Evolutionary conservation across 331 rosid species (phyloP), one percentile per base, ranked within the genome.

Genomic region (Spiraea crenata): DNA sequence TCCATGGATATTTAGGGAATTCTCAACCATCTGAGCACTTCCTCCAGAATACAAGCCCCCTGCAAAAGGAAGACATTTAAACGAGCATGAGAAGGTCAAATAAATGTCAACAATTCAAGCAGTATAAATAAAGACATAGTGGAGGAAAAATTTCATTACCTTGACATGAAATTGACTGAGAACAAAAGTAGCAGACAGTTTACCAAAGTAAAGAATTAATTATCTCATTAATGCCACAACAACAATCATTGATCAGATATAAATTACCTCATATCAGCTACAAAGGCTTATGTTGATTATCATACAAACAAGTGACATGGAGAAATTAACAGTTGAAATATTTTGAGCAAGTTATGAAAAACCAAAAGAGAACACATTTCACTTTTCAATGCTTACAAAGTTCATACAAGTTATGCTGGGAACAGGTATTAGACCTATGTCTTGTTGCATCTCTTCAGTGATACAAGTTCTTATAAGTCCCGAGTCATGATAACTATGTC

Each of bases 41-140:
- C 99, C 99, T 34, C 99, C 99, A 0, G 99, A 93, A 86, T 93
- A 93, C 85, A 93, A 75, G 45, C 97, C 97, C 65, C 99, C 99
- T 93, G 86, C 55, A 85, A 59, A 77, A 69, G 55, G 66, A 80
- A 57, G 76, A 64, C n/a, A 64, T 20, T 54, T 52, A 9, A 73
- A 44, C 39, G 35, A 49, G 46, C 31, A 52, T 6, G 57, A 75
- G 34, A 55, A n/a, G 69, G 40, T 38, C 46, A 61, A 76, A 63
- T 54, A n/a, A 42, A 70, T 19, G 49, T 54, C 62, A 52, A 39
- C 45, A 20, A 40, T 17, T 19, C 39, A 65, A 10, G 17, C 19
- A 19, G 10, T 31, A 11, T 25, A 25, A 25, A 25, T 25, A 25
- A 25, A 25, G 2, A 25, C 31, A 25, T 0, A 25, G 31, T 25